Percentiles rank a stretch among this genome's conserved stretches.
phyloP scores from a whole-genome alignment of 2,329 filamentous ascomycete species.

The Eurotiales sp. region DNA sequence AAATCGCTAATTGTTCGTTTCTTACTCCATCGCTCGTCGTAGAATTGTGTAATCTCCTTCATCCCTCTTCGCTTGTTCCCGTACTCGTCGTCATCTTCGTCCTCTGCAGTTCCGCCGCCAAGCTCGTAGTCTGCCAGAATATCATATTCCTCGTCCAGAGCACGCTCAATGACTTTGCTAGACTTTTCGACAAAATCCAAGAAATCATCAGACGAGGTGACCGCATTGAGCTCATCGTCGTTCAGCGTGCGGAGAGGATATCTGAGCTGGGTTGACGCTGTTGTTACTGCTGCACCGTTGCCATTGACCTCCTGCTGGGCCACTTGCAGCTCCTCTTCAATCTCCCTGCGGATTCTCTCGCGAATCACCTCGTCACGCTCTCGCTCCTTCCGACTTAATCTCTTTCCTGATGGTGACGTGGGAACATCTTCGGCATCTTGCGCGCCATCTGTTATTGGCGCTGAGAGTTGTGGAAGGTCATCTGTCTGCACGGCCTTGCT shows the following conservation, averaged over 20 bases:
- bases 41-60: constrained; percentile 89
- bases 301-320: constrained; percentile 48
- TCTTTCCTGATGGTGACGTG: constrained; percentile 59
- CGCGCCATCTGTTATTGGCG: constrained; percentile 51
- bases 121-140: constrained; percentile 92
- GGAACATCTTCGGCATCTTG: constrained; percentile 56
- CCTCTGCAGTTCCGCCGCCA: constrained; percentile 64
- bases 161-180: constrained; percentile 94
- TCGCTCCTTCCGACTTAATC: constrained; percentile 71
- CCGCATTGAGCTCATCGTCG: constrained; percentile 80
- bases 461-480: constrained; percentile 59
- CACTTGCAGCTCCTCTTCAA: constrained; percentile 85
- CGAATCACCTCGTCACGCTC: constrained; percentile 87
- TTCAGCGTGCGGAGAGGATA: constrained; percentile 79
- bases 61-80: constrained; percentile 43
- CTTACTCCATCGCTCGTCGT: constrained; percentile 92
- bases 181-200: constrained; percentile 92
- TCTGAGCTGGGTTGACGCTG: constrained; percentile 46
- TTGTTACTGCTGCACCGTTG: constrained; percentile 27
- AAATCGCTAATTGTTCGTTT: constrained; percentile 96
- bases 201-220: constrained; percentile 89
- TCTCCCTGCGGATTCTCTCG: constrained; percentile 77
- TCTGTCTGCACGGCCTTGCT: constrained; percentile 94
- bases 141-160: constrained; percentile 93
- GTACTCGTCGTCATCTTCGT: constrained; percentile 72